Evolutionary conservation across 306 rosid species (phyloP).

Genomic region (Pterocarpus macrocarpus): DNA sequence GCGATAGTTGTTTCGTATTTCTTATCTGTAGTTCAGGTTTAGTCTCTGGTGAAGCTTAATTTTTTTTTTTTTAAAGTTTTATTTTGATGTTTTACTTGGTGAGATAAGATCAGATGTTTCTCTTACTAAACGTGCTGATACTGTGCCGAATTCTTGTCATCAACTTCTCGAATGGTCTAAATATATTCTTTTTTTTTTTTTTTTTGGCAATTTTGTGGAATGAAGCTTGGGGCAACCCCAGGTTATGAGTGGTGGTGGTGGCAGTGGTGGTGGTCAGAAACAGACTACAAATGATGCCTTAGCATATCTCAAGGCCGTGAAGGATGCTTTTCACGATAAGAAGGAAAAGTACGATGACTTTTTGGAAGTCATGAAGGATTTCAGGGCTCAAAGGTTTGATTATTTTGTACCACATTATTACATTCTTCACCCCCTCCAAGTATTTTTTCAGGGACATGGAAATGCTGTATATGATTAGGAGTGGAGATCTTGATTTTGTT

Average conservation of each 20-base stretch:
- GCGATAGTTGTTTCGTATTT: not conserved
- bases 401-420: constrained; percentile 3
- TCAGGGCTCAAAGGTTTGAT: constrained; percentile 83
- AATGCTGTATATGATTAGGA: not conserved
- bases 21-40: not conserved
- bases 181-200: too few relatives aligned
- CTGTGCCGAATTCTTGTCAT: constrained; percentile 36
- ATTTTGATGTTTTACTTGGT: constrained; percentile 42
- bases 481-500: constrained; percentile 11
- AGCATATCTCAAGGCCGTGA: constrained; percentile 81
- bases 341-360: constrained; percentile 79
- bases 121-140: constrained; percentile 34
- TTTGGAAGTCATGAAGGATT: constrained; percentile 92
- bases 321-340: constrained; percentile 86
- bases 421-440: not conserved
- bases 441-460: not conserved
- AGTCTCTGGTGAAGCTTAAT: constrained; percentile 24
- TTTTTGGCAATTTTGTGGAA: constrained; percentile 30
- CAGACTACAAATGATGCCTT: constrained; percentile 82
- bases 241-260: constrained; percentile 49
- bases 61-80: not conserved
- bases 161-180: constrained; percentile 13
- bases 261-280: constrained; percentile 60
- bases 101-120: constrained; percentile 44
- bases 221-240: constrained; percentile 88